phyloP scores from a whole-genome alignment of 371 early-diverging fungal species.

The Mortierella sp. region DNA sequence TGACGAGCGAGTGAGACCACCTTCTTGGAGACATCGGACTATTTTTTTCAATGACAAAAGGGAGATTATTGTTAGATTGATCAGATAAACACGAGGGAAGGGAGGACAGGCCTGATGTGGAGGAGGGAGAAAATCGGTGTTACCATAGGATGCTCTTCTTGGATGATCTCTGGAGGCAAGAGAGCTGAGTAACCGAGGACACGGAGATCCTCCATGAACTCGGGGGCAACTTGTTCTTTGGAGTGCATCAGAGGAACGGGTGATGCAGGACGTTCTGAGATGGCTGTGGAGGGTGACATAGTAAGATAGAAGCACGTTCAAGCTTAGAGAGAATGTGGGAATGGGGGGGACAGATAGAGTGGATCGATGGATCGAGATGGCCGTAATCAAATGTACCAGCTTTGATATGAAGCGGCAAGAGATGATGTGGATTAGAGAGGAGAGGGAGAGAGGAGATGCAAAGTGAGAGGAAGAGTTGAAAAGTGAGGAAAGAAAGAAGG shows the following conservation, averaged over 20 bases:
- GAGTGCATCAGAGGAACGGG: slow-evolving; percentile 36
- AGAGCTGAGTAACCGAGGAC: slow-evolving; percentile 71
- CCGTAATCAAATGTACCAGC: too few species aligned
- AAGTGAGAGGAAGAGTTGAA: neutral
- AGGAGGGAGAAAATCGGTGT: too few species aligned
- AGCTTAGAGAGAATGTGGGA: too few species aligned
- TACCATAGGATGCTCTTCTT: slow-evolving; percentile 71
- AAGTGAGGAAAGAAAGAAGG: neutral
- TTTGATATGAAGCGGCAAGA: neutral
- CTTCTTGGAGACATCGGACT: slow-evolving; percentile 57
- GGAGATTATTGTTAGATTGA: neutral
- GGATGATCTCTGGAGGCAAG: slow-evolving; percentile 67
- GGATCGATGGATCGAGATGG: too few species aligned
- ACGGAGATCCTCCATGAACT: slow-evolving; percentile 72
- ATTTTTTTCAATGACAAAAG: slow-evolving; percentile 5
- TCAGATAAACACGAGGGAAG: too few species aligned
- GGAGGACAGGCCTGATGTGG: too few species aligned
- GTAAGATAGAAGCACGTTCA: too few species aligned
- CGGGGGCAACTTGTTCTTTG: slow-evolving; percentile 42
- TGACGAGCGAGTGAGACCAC: slow-evolving; percentile 60
- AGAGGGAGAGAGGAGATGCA: neutral
- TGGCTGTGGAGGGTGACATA: slow-evolving; percentile 37
- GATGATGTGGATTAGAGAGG: neutral
- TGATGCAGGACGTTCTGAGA: too few species aligned
- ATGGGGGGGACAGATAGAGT: too few species aligned